phyloP scores from a whole-genome alignment of 768 basidiomycete species.

The Phylloporus arenicola region DNA sequence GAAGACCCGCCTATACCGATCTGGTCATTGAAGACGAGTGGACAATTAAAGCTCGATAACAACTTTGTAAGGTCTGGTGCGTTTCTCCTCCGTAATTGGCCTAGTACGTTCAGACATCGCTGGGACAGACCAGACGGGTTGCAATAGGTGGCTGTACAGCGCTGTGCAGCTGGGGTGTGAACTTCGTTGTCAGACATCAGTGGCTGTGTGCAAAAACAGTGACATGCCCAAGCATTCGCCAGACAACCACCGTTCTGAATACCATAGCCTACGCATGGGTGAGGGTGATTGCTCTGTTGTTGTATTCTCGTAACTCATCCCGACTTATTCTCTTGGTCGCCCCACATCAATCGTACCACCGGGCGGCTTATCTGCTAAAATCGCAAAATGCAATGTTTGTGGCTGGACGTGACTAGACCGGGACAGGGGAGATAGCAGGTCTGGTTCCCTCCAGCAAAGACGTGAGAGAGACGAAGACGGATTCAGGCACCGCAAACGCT shows the following conservation, averaged over 20 bases:
- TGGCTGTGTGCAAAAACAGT: not conserved
- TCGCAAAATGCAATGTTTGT: not conserved
- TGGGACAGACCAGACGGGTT: too few species aligned
- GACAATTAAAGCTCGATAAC: too few species aligned
- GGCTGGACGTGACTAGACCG: slow-evolving; percentile 11
- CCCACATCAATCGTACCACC: slow-evolving; percentile 8
- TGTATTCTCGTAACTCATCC: slow-evolving; percentile 19
- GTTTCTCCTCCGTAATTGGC: too few species aligned
- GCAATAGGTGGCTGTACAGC: too few species aligned
- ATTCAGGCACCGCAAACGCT: slow-evolving; percentile 11
- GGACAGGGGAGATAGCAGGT: slow-evolving; percentile 19
- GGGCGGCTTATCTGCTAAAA: slow-evolving; percentile 13
- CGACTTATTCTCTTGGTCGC: slow-evolving; percentile 22
- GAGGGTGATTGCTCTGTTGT: slow-evolving; percentile 8
- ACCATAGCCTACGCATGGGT: slow-evolving; percentile 18
- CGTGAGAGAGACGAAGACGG: slow-evolving; percentile 10
- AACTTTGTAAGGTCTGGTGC: too few species aligned
- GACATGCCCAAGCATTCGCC: slow-evolving; percentile 12
- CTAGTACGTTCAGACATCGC: too few species aligned
- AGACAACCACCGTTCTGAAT: slow-evolving; percentile 8
- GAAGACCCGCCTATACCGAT: too few species aligned
- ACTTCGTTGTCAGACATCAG: not conserved
- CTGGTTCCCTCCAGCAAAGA: slow-evolving; percentile 21
- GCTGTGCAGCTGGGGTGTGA: too few species aligned
- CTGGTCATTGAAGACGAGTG: too few species aligned